These are phyloP conservation scores for Physcomitrium patens DNA, from an alignment of 225 moss, liverwort and hornwort genomes.

Conservation along the genomic window DNA sequence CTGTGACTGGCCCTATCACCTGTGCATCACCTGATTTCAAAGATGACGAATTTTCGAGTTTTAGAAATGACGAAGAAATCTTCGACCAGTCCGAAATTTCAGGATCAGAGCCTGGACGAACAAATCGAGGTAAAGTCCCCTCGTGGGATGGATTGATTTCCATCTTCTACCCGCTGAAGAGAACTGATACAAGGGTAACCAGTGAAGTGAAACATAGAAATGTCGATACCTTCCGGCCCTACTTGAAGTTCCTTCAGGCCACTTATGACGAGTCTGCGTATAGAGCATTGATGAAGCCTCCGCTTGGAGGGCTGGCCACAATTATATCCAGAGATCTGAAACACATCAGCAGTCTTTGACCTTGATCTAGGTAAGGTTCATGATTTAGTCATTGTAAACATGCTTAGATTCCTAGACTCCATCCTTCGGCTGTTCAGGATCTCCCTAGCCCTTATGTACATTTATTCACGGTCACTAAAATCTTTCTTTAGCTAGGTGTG, in stretches of 20 bases:
- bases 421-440: too few relatives aligned
- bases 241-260: constrained; percentile 51
- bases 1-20: constrained; percentile 19
- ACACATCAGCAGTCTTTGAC: constrained; percentile 22
- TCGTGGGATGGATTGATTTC: constrained; percentile 54
- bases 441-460: too few relatives aligned
- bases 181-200: constrained; percentile 24
- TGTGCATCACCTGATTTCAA: constrained; percentile 41
- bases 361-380: not conserved
- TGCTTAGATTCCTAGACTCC: too few relatives aligned
- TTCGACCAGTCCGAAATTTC: constrained; percentile 18
- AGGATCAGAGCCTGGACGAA: constrained; percentile 19
- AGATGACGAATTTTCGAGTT: constrained; percentile 51
- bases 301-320: constrained; percentile 44
- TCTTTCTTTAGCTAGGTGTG: too few relatives aligned
- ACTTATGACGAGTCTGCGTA: constrained; percentile 58
- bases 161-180: constrained; percentile 48
- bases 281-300: constrained; percentile 66
- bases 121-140: constrained; percentile 37
- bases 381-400: too few relatives aligned
- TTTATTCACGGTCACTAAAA: too few relatives aligned
- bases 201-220: constrained; percentile 3
- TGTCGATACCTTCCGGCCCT: constrained; percentile 47
- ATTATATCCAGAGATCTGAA: constrained; percentile 34
- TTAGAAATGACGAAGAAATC: constrained; percentile 53